These are phyloP conservation scores for Durio zibethinus DNA, from an alignment of 345 rosid species.

Conservation along the genomic window DNA sequence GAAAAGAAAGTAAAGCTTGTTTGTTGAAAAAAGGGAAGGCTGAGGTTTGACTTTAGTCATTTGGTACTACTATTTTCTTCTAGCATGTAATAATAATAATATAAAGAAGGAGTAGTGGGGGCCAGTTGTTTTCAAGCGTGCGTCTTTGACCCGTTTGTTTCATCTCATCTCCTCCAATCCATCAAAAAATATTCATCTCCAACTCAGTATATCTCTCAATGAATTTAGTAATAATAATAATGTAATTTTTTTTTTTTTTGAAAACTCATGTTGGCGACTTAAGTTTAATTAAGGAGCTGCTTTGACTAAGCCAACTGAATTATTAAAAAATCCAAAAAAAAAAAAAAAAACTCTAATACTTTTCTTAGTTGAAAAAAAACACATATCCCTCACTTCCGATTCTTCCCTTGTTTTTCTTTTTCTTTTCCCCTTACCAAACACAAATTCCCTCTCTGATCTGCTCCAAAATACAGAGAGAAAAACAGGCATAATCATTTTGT, in stretches of 20 bases:
- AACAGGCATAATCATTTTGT: background rate
- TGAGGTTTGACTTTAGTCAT: too few species aligned
- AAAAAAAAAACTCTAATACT: background rate
- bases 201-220: background rate
- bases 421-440: background rate
- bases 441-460: background rate
- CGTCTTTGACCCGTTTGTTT: background rate
- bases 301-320: conserved; percentile 1
- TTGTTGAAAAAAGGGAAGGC: too few species aligned
- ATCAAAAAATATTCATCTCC: too few species aligned
- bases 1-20: too few species aligned
- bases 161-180: background rate
- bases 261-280: background rate
- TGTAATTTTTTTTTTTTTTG: background rate
- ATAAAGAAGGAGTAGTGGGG: background rate
- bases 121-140: background rate
- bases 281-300: background rate
- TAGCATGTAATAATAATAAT: too few species aligned
- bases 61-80: too few species aligned
- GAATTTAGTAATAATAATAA: background rate
- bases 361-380: background rate
- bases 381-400: background rate
- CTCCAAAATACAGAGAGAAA: background rate
- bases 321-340: background rate
- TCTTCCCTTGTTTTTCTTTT: background rate